Conservation (phyloP, 1,284 basidiomycete species). For the Fereydounia khargensis region DNA sequence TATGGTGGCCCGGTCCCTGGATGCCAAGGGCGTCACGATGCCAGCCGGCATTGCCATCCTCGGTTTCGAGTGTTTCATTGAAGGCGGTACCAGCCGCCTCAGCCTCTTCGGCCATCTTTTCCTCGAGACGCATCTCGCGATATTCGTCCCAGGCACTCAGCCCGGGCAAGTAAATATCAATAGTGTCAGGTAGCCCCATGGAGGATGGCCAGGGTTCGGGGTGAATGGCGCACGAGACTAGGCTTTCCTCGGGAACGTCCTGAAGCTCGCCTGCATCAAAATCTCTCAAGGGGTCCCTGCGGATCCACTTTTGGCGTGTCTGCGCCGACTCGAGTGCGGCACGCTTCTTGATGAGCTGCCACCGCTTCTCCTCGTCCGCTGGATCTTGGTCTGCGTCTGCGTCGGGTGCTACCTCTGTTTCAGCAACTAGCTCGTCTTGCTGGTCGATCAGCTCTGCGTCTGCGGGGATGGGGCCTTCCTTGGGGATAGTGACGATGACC, state of each 20-base stretch:
- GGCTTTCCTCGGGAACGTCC: constrained; percentile 9
- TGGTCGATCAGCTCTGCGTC: constrained; percentile 14
- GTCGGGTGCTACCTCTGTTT: background rate
- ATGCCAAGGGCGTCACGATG: background rate
- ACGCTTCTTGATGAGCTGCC: background rate
- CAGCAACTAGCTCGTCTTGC: background rate
- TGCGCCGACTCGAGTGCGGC: constrained; percentile 6
- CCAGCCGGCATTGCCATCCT: background rate
- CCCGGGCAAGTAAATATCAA: constrained; percentile 51
- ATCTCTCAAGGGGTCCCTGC: constrained; percentile 6
- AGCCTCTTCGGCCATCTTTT: constrained; percentile 16
- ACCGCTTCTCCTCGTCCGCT: background rate
- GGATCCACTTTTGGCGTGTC: constrained; percentile 15
- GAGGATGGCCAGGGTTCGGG: constrained; percentile 29
- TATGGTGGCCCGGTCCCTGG: background rate
- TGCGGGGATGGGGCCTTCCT: constrained; percentile 12
- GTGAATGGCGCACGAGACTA: constrained; percentile 15
- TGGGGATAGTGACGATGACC: constrained; percentile 23
- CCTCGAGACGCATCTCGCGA: constrained; percentile 19
- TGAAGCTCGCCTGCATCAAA: constrained; percentile 5
- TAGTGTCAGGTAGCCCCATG: constrained; percentile 36
- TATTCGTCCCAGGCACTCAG: constrained; percentile 45
- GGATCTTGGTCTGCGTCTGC: background rate
- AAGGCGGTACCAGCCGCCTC: background rate
- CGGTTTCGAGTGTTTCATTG: background rate